Base-by-base conservation (phyloP, 805 yeast species). In the Saturnispora ahearnii region DNA sequence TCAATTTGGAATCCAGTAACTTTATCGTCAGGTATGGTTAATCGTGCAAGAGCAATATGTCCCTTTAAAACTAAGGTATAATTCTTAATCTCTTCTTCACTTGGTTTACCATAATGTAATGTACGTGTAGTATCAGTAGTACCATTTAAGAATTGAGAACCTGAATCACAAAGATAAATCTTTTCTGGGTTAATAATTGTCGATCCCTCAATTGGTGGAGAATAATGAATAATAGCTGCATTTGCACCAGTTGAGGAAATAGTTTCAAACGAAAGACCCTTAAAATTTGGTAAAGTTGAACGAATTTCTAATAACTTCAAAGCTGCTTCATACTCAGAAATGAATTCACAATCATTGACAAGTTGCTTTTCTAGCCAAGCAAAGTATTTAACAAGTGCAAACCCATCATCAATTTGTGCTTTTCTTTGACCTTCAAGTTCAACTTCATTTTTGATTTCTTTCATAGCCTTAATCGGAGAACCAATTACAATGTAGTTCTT, bases 231-330 rank as follows among this genome's bases (percentile, higher is more conserved):
- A 30, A 85, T 71, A 1, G 93, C 86, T 8, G 87, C 86, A 62
- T 84, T 85, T 11, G 87, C 71, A 0, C 91, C 93, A 1, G 87
- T 73, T 5, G 89, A 78, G 46, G 87, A 79, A 44, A 85, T 84
- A 0, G 93, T 84, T 45, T 78, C 81, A 63, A 85, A 85, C 3
- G 88, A 81, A 42, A 79, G 73, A 0, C 90, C 93, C 21, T 69
- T 73, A 59, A 76, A 79, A 53, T 74, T 67, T 21, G 75, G 74
- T 55, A 74, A 74, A 30, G 73, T 65, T 30, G 72, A 62, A 58
- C 91, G 72, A 45, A 83, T 77, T 33, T 73, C 64, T 46, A 72
- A 71, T 28, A 83, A 72, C 57, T 82, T 79, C 56, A 73, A 71
- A 3, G 82, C 82, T 0, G 87, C 91, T 36, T 74, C 77, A 59